Conservation (phyloP, 768 basidiomycete species). For the Lyophyllum decastes region DNA sequence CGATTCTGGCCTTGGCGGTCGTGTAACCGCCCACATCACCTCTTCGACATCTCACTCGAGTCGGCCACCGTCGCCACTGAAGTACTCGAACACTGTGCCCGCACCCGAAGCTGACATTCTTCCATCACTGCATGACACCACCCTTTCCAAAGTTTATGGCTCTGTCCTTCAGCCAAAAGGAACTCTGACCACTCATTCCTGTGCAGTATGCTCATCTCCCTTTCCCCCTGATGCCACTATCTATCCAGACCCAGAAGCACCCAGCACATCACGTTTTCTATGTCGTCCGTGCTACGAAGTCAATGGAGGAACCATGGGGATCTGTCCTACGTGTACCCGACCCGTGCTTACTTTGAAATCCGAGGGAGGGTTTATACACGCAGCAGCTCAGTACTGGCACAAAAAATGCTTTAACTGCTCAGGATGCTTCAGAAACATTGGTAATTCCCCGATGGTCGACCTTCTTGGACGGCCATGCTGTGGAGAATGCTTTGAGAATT, state of each 20-base stretch:
- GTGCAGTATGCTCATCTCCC: slow-evolving; percentile 59
- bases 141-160: slow-evolving; percentile 82
- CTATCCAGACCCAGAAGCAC: slow-evolving; percentile 69
- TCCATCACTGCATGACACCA: slow-evolving; percentile 53
- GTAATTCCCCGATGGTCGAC: slow-evolving; percentile 78
- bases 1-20: slow-evolving; percentile 38
- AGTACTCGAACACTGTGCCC: slow-evolving; percentile 49
- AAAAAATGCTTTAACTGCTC: slow-evolving; percentile 78
- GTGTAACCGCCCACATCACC: slow-evolving; percentile 60
- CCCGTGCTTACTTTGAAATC: slow-evolving; percentile 74
- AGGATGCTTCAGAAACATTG: slow-evolving; percentile 72
- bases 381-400: slow-evolving; percentile 75
- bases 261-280: slow-evolving; percentile 55
- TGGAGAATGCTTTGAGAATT: slow-evolving; percentile 77
- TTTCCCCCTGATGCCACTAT: slow-evolving; percentile 87
- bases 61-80: slow-evolving; percentile 61
- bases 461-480: slow-evolving; percentile 82
- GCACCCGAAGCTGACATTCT: slow-evolving; percentile 63
- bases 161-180: slow-evolving; percentile 81
- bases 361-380: slow-evolving; percentile 79
- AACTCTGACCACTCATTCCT: slow-evolving; percentile 67
- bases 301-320: slow-evolving; percentile 78
- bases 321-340: slow-evolving; percentile 65
- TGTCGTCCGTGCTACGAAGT: slow-evolving; percentile 72
- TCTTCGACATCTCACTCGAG: slow-evolving; percentile 43